Evolutionary conservation across 768 basidiomycete genomes (phyloP).

Genomic region (Tremella fuciformis): DNA sequence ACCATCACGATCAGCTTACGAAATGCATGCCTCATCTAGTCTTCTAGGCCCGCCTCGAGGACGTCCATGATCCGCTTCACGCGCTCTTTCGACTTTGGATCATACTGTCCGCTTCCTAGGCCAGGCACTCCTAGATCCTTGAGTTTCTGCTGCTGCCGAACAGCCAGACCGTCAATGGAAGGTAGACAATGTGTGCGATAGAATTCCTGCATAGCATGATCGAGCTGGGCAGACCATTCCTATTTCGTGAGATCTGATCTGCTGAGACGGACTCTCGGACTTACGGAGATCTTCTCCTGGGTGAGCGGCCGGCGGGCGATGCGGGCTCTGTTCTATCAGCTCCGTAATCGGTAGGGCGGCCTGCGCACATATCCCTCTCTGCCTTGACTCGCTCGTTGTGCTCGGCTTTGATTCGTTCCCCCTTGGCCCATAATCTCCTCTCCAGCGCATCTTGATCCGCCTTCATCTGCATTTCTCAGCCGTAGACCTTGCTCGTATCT

Average conservation of each 20-base stretch:
- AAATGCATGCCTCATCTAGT: constrained; percentile 7
- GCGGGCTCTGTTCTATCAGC: constrained; percentile 22
- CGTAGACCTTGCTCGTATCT: neutral
- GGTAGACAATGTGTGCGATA: constrained; percentile 30
- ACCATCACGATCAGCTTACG: neutral
- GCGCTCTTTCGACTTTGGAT: constrained; percentile 21
- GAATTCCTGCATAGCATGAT: constrained; percentile 17
- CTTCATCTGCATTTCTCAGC: constrained; percentile 34
- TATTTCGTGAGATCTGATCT: constrained; percentile 7
- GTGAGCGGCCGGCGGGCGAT: constrained; percentile 29
- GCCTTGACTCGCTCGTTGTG: constrained; percentile 33
- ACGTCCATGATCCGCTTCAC: constrained; percentile 40
- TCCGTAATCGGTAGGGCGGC: neutral
- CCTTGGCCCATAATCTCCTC: constrained; percentile 39
- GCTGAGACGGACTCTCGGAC: constrained; percentile 4
- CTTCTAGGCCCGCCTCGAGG: constrained; percentile 38
- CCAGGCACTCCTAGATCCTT: constrained; percentile 40
- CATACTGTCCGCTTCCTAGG: constrained; percentile 19
- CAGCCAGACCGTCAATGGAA: constrained; percentile 30
- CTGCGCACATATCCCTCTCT: constrained; percentile 41
- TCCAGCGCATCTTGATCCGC: constrained; percentile 43
- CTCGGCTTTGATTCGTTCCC: constrained; percentile 40
- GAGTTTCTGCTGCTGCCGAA: constrained; percentile 26
- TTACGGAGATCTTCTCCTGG: constrained; percentile 29
- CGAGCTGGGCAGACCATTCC: constrained; percentile 28